Evolutionary conservation across 2,329 filamentous ascomycete species (phyloP).

Genomic region (Keithomyces neogunnii): DNA sequence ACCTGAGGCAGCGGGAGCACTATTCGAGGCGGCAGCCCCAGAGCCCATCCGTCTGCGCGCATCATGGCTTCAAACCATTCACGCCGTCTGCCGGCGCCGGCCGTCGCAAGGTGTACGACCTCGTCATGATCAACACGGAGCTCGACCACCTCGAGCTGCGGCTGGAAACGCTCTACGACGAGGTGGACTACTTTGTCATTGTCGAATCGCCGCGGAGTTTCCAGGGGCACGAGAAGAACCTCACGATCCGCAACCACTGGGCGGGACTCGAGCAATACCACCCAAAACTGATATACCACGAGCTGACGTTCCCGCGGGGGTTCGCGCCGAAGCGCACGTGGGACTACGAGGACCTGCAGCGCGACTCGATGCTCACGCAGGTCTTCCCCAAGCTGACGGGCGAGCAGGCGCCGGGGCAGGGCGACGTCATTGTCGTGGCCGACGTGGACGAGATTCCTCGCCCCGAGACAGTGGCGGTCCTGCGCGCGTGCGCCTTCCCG

Average conservation of each 20-base stretch:
- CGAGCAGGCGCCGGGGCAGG: conserved; percentile 29
- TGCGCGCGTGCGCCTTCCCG: conserved; percentile 44
- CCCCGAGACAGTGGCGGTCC: conserved; percentile 37
- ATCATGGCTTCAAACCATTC: neutral
- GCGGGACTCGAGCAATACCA: conserved; percentile 42
- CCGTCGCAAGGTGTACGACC: conserved; percentile 34
- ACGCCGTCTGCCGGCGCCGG: neutral
- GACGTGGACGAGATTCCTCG: conserved; percentile 54
- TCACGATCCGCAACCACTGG: conserved; percentile 45
- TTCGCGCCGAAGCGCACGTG: conserved; percentile 32
- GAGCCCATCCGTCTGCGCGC: neutral
- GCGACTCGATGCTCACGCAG: conserved; percentile 49
- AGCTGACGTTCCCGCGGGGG: conserved; percentile 35
- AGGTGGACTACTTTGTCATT: conserved; percentile 58
- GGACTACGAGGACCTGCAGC: conserved; percentile 44
- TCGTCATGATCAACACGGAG: conserved; percentile 55
- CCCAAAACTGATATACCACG: conserved; percentile 53
- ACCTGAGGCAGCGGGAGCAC: neutral
- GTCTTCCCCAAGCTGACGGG: conserved; percentile 41
- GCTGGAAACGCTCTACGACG: conserved; percentile 45
- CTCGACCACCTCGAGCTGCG: conserved; percentile 59
- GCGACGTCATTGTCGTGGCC: conserved; percentile 50
- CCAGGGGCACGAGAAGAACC: conserved; percentile 45
- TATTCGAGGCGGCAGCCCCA: neutral
- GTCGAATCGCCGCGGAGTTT: conserved; percentile 52